These are phyloP conservation scores for Blastocladiella britannica DNA, from an alignment of 192 early-diverging fungal species.

Conservation along the genomic window DNA sequence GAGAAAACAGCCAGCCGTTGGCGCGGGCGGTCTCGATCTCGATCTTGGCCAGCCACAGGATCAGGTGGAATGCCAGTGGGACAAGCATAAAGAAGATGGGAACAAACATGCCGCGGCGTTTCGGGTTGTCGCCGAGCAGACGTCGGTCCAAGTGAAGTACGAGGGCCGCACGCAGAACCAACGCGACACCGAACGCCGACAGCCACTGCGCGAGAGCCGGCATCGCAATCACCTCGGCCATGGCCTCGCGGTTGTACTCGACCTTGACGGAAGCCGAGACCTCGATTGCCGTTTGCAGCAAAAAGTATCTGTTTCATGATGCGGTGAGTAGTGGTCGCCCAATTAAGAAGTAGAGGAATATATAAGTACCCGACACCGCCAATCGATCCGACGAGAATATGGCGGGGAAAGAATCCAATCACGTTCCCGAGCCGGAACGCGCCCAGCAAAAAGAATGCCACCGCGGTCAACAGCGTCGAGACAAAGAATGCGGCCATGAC, in stretches of 20 bases:
- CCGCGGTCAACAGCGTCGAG: conserved; percentile 73
- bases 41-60: conserved; percentile 35
- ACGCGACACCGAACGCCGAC: conserved; percentile 29
- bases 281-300: conserved; percentile 80
- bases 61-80: conserved; percentile 50
- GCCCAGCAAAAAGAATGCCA: conserved; percentile 68
- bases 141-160: conserved; percentile 49
- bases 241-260: conserved; percentile 28
- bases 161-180: conserved; percentile 24
- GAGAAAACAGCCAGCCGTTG: conserved; percentile 62
- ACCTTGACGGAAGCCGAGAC: conserved; percentile 49
- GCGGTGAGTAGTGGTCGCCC: too few species aligned
- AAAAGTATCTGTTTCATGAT: conserved; percentile 84
- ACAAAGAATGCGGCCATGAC: conserved; percentile 71
- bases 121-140: conserved; percentile 28
- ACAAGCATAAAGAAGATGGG: conserved; percentile 73
- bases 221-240: conserved; percentile 42
- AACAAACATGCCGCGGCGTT: conserved; percentile 41
- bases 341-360: too few species aligned
- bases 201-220: conserved; percentile 61
- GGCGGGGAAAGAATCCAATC: conserved; percentile 69
- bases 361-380: conserved; percentile 16
- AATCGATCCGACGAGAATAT: conserved; percentile 88
- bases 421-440: conserved; percentile 53
- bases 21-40: conserved; percentile 42